These are phyloP conservation scores for Peronospora farinosa DNA, from an alignment of 352 stramenopile genomes.

Conservation along the genomic window DNA sequence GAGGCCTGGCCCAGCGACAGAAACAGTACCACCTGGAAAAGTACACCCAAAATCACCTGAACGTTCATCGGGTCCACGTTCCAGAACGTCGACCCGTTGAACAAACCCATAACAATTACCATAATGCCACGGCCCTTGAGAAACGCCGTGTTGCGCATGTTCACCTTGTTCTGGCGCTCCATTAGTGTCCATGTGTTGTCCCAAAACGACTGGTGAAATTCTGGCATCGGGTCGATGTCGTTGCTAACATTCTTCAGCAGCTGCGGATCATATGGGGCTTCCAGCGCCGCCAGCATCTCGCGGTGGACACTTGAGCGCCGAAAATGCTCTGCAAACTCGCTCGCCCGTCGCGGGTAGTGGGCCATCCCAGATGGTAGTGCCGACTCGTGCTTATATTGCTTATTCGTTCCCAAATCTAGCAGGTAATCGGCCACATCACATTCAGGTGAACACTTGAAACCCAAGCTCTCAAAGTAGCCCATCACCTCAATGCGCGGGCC, in stretches of 20 bases:
- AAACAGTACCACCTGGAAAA: conserved; percentile 71
- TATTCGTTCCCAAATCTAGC: conserved; percentile 31
- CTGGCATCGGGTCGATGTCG: conserved; percentile 26
- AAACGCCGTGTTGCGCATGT: conserved; percentile 31
- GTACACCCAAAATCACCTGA: conserved; percentile 45
- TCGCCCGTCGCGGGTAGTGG: conserved; percentile 17
- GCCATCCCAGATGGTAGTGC: not conserved
- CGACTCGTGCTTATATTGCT: conserved; percentile 31
- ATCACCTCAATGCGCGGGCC: conserved; percentile 34
- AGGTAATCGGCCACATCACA: conserved; percentile 34
- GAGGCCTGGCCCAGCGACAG: conserved; percentile 56
- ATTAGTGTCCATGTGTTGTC: conserved; percentile 24
- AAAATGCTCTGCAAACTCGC: conserved; percentile 26
- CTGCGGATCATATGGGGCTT: conserved; percentile 11
- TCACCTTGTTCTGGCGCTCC: conserved; percentile 48
- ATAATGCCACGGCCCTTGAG: conserved; percentile 24
- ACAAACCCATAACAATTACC: conserved; percentile 29
- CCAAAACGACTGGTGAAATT: conserved; percentile 34
- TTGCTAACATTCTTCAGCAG: conserved; percentile 10
- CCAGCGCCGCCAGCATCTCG: conserved; percentile 7
- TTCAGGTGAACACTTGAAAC: conserved; percentile 28
- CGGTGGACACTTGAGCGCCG: conserved; percentile 17
- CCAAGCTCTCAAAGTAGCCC: conserved; percentile 33
- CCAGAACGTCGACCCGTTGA: conserved; percentile 36
- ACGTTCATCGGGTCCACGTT: conserved; percentile 27